Percentiles rank a stretch among this genome's conserved stretches.
Conservation (phyloP, 139 green algal species). For the Closterium sp. region DNA sequence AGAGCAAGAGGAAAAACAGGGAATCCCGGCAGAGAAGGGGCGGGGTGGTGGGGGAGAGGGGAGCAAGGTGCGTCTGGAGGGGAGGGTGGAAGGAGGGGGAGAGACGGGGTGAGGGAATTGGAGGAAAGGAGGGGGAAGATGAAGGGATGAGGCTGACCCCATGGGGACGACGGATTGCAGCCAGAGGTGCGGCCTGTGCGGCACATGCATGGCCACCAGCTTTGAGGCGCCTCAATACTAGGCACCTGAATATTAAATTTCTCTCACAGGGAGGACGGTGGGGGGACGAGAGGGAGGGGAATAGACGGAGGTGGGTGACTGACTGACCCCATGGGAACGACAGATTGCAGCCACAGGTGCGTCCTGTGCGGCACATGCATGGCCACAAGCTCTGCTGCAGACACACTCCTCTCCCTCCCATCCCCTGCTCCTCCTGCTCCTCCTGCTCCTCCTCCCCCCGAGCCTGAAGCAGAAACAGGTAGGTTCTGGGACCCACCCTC, state of each 20-base stretch:
- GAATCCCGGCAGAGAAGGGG: too few relatives aligned
- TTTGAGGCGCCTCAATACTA: too few relatives aligned
- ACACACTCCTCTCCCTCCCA: background rate
- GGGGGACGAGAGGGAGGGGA: background rate
- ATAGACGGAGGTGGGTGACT: background rate
- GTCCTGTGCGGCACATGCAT: slow-evolving; percentile 21
- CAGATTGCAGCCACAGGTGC: slow-evolving; percentile 40
- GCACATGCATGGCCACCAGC: slow-evolving; percentile 16
- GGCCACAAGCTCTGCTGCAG: slow-evolving; percentile 9
- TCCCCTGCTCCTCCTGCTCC: background rate
- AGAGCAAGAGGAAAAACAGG: background rate
- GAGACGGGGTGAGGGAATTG: background rate
- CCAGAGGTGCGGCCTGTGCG: slow-evolving; percentile 35
- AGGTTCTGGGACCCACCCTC: background rate
- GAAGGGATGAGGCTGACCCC: background rate
- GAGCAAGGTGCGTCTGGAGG: background rate
- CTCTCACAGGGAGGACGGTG: too few relatives aligned
- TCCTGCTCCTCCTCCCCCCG: background rate
- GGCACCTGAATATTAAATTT: too few relatives aligned
- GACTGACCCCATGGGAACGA: slow-evolving; percentile 36
- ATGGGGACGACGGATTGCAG: slow-evolving; percentile 34
- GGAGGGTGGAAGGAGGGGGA: background rate
- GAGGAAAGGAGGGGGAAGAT: background rate
- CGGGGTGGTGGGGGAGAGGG: background rate
- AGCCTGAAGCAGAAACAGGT: background rate